These are phyloP conservation scores for Lizanozyma gosingica DNA, from an alignment of 1,139 yeast genomes.

Conservation along the genomic window DNA sequence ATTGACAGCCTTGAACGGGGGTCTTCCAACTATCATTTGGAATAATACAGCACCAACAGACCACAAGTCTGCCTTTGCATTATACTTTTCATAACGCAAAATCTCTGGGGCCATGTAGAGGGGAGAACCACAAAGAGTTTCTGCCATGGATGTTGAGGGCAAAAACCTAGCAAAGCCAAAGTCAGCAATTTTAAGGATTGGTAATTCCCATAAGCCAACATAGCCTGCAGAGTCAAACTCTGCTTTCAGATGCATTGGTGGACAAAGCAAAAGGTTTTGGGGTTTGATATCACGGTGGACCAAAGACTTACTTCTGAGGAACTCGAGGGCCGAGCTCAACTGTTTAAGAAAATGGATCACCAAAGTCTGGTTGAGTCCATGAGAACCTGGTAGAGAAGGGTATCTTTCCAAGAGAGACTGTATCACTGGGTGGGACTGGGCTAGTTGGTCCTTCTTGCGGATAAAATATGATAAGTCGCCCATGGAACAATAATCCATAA, in stretches of 20 bases:
- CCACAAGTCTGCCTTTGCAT: constrained; percentile 97
- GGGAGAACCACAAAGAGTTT: constrained; percentile 95
- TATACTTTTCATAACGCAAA: constrained; percentile 84
- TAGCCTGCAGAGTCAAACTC: constrained; percentile 50
- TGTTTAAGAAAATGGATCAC: constrained; percentile 84
- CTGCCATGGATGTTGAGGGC: constrained; percentile 91
- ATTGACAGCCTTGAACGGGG: constrained; percentile 90
- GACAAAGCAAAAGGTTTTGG: constrained; percentile 76
- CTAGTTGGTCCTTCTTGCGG: constrained; percentile 62
- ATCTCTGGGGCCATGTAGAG: constrained; percentile 98
- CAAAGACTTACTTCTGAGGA: constrained; percentile 70
- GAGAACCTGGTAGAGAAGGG: constrained; percentile 68
- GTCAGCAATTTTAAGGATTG: constrained; percentile 88
- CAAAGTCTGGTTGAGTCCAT: constrained; percentile 71
- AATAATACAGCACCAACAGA: constrained; percentile 93
- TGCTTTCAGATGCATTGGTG: constrained; percentile 53
- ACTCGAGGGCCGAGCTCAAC: constrained; percentile 73
- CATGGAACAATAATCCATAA: constrained; percentile 96
- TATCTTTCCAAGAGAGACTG: constrained; percentile 68
- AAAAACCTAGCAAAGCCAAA: constrained; percentile 94
- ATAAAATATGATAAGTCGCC: constrained; percentile 90
- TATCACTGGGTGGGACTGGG: constrained; percentile 70
- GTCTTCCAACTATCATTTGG: constrained; percentile 92
- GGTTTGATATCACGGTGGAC: constrained; percentile 95
- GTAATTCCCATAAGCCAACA: constrained; percentile 81